These are phyloP conservation scores for Cephalotrichum gorgonifer DNA, from an alignment of 2,329 filamentous ascomycete genomes.

Conservation along the genomic window DNA sequence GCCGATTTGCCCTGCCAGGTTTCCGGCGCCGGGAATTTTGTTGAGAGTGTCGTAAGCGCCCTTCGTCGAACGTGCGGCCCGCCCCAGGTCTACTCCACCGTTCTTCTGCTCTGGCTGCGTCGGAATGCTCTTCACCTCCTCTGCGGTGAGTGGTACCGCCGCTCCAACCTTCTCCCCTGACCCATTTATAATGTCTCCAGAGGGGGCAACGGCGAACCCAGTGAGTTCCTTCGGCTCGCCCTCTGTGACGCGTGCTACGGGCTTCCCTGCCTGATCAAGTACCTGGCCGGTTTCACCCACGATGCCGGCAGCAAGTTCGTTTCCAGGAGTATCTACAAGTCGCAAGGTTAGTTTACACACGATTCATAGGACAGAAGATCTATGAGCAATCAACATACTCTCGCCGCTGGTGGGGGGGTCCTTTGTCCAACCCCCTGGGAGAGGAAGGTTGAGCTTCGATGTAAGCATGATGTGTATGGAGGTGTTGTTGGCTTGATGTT, in stretches of 20 bases:
- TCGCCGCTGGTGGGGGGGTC: background rate
- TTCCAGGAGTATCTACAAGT: background rate
- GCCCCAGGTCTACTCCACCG: background rate
- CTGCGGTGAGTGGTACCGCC: conserved; percentile 45
- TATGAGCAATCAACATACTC: too few relatives aligned
- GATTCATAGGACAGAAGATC: too few relatives aligned
- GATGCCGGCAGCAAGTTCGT: conserved; percentile 26
- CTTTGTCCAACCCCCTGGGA: conserved; percentile 2
- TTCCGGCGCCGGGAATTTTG: background rate
- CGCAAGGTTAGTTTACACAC: background rate
- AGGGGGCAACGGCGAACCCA: conserved; percentile 26
- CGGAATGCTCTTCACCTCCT: background rate
- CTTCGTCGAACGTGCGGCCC: background rate
- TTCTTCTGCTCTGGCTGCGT: background rate
- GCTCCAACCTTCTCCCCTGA: conserved; percentile 31
- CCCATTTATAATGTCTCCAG: conserved; percentile 23
- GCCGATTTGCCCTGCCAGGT: background rate
- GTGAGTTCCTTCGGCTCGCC: conserved; percentile 28
- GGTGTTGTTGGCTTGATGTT: too few relatives aligned
- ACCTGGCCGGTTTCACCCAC: conserved; percentile 35
- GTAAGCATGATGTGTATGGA: conserved; percentile 1
- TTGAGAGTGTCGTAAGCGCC: background rate
- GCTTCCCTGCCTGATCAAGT: conserved; percentile 31
- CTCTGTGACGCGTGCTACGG: conserved; percentile 29
- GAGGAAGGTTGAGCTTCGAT: conserved; percentile 1